Conservation (phyloP, 2,329 filamentous ascomycete genomes). For the Cytospora piceicola region DNA sequence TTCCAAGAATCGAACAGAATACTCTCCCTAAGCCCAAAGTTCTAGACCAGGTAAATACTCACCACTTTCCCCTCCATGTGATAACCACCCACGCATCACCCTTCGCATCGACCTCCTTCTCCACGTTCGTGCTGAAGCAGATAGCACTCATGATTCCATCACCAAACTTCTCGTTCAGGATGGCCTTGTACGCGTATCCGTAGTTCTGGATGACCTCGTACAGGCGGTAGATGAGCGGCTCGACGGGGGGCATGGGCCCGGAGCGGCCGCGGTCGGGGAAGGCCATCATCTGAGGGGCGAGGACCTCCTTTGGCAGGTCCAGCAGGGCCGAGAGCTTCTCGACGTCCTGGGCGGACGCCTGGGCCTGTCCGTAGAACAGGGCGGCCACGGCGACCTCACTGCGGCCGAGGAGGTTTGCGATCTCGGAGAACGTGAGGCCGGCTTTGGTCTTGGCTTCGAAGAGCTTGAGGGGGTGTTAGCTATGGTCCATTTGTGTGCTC, state of each 20-base stretch:
- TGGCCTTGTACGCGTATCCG: conserved; percentile 92
- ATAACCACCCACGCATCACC: conserved; percentile 85
- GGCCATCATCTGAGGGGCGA: conserved; percentile 67
- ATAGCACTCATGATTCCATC: conserved; percentile 98
- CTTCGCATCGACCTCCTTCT: conserved; percentile 88
- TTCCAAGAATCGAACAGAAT: neutral
- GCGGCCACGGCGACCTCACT: conserved; percentile 85
- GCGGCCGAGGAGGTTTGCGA: conserved; percentile 73
- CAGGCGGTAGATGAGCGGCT: conserved; percentile 85
- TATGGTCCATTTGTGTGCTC: neutral
- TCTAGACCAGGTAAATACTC: conserved; percentile 38
- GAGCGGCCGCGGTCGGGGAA: conserved; percentile 81
- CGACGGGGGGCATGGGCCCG: conserved; percentile 81
- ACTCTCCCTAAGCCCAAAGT: neutral
- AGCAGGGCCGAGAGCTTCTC: conserved; percentile 63
- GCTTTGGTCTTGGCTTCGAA: conserved; percentile 80
- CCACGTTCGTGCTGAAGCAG: conserved; percentile 84
- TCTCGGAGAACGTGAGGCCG: conserved; percentile 77
- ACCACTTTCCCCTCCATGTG: conserved; percentile 84
- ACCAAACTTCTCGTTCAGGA: conserved; percentile 93
- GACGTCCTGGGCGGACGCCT: conserved; percentile 55
- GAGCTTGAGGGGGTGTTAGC: conserved; percentile 46
- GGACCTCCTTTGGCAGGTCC: conserved; percentile 52
- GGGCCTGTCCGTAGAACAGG: conserved; percentile 79
- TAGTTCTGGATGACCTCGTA: conserved; percentile 98